Base-by-base conservation (phyloP, 257 asterid species). In the Gentiana macrophylla region DNA sequence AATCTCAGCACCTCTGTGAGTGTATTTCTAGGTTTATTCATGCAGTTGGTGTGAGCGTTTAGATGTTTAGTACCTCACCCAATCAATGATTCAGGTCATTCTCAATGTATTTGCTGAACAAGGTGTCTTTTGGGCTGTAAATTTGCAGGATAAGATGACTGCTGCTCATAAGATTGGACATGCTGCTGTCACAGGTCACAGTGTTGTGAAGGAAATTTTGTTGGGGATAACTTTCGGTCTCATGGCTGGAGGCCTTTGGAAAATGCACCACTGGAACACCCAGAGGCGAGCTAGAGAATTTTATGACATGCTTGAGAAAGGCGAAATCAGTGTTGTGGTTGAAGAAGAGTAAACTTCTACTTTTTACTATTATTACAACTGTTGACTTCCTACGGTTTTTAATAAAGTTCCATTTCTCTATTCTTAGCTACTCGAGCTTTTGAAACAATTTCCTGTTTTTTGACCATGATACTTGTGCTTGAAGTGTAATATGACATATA, bases 241-340 rank as follows among this genome's bases (percentile, higher is more conserved):
- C 2, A 70, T 52, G 35, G 95, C 90, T 0, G 86, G 95, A 50
- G 84, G 91, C 6, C 57, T 81, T 2, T 86, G 83, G 83, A 81
- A 86, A 59, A 76, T 67, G 81, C 82, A 75, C 67, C 91, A 86
- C 34, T 84, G 91, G 94, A 77, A 56, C 59, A 65, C 62, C 56
- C 88, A 77, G 63, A 72, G 84, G 60, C 64, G 72, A 47, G 72
- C 80, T 0, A 76, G 52, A 68, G 82, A 78, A 50, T 83, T 86
- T 32, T 83, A 83, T 51, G 74, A 83, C 72, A 51, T 83, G 66
- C 86, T 80, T 12, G 80, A 77, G 24, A 83, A 70, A 56, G 83
- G 79, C 35, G 81, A 81, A 62, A 84, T 79, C 72, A 75, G 70
- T 3, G 77, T 82, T 9, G 86, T 79, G 3, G 67, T 68, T 41